Percentiles rank a stretch among this genome's conserved stretches.
These are phyloP conservation scores for Nicotiana sylvestris DNA, from an alignment of 257 asterid species.

Conservation along the genomic window DNA sequence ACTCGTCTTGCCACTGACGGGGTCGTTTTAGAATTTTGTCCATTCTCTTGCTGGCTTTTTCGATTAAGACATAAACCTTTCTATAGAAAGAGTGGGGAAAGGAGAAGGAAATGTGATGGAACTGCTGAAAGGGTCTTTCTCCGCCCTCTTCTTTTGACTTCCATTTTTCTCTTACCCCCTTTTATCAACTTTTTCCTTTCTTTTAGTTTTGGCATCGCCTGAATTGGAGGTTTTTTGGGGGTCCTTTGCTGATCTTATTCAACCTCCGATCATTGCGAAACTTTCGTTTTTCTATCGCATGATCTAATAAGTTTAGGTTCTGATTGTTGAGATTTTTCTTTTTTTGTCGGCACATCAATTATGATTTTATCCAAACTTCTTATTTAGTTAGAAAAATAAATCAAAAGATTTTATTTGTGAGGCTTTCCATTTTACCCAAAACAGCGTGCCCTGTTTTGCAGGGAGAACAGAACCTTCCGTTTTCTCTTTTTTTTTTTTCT, in stretches of 20 bases:
- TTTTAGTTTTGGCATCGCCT: conserved; percentile 1
- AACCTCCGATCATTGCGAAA: conserved; percentile 6
- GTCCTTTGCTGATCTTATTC: not conserved
- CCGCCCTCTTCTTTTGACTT: conserved; percentile 10
- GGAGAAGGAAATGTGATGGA: conserved; percentile 1
- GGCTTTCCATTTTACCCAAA: not conserved
- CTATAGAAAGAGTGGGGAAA: not conserved
- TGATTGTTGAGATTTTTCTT: not conserved
- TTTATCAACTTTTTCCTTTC: not conserved
- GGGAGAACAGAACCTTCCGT: conserved; percentile 10
- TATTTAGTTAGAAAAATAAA: not conserved
- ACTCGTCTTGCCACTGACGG: not conserved
- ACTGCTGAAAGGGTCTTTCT: not conserved
- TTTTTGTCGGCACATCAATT: not conserved
- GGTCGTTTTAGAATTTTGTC: conserved; percentile 1
- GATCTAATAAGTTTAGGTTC: not conserved
- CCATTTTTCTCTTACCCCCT: not conserved
- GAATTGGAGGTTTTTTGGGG: too few species aligned
- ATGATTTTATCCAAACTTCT: not conserved
- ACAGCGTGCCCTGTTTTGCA: conserved; percentile 26
- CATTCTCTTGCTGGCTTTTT: not conserved
- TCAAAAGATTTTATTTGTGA: not conserved
- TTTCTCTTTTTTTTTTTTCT: not conserved
- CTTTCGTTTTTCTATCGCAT: not conserved
- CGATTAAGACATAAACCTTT: not conserved